Evolutionary conservation across 1,284 basidiomycete species (phyloP).

Genomic region (Malassezia globosa): DNA sequence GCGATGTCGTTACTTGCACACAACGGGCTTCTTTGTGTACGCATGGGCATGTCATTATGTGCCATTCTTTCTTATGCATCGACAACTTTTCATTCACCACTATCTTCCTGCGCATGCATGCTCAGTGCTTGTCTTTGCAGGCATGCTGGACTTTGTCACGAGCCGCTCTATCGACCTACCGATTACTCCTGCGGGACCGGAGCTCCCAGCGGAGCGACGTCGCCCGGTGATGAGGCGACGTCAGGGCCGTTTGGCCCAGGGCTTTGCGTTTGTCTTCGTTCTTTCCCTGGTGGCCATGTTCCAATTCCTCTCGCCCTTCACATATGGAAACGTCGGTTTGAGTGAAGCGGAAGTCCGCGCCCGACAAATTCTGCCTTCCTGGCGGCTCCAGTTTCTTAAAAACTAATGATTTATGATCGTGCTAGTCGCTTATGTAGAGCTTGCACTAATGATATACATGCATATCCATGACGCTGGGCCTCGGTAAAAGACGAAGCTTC

Average conservation of each 20-base stretch:
- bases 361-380: slow-evolving; percentile 25
- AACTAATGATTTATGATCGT: neutral
- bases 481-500: slow-evolving; percentile 15
- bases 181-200: slow-evolving; percentile 58
- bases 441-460: neutral
- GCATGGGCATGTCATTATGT: slow-evolving; percentile 93
- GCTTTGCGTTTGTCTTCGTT: slow-evolving; percentile 18
- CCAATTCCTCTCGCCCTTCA: slow-evolving; percentile 36
- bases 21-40: slow-evolving; percentile 83
- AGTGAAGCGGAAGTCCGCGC: slow-evolving; percentile 21
- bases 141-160: slow-evolving; percentile 73
- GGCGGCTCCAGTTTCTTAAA: slow-evolving; percentile 21
- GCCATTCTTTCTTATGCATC: slow-evolving; percentile 95
- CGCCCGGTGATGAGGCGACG: slow-evolving; percentile 16
- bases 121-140: slow-evolving; percentile 78
- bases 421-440: neutral
- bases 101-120: slow-evolving; percentile 76
- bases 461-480: slow-evolving; percentile 8
- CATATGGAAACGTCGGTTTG: slow-evolving; percentile 32
- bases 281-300: slow-evolving; percentile 15
- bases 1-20: slow-evolving; percentile 81
- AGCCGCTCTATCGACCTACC: slow-evolving; percentile 72
- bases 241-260: slow-evolving; percentile 14
- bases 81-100: slow-evolving; percentile 84
- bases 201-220: slow-evolving; percentile 16